phyloP scores from a whole-genome alignment of 148 eudicot genomes.

The Camellia japonica region DNA sequence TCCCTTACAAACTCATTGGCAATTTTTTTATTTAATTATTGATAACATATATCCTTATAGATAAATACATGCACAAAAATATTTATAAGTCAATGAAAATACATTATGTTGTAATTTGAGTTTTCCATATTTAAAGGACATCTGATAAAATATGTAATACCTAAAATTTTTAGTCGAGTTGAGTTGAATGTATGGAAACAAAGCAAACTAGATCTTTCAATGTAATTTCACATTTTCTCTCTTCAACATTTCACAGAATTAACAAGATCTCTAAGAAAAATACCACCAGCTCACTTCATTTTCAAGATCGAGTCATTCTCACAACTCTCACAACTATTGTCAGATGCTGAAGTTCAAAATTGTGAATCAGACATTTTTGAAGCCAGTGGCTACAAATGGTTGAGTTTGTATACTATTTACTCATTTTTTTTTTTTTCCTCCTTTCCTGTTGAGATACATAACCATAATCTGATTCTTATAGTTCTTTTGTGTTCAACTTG shows the following conservation, averaged over 20 bases:
- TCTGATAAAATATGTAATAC: too few species aligned
- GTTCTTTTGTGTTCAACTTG: neutral
- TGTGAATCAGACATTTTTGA: neutral
- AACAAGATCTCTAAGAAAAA: neutral
- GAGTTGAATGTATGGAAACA: too few species aligned
- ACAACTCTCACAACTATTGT: neutral
- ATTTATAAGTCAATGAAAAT: too few species aligned
- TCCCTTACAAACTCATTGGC: too few species aligned
- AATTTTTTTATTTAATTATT: too few species aligned
- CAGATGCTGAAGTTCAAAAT: neutral
- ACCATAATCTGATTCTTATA: neutral
- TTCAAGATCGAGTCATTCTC: conserved; percentile 1
- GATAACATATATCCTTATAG: too few species aligned
- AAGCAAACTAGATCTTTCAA: too few species aligned
- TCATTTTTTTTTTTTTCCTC: neutral
- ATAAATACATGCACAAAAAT: too few species aligned
- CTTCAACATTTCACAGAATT: neutral
- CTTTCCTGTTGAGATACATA: neutral
- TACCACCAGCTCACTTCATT: neutral
- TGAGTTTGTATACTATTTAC: neutral
- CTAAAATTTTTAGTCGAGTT: too few species aligned
- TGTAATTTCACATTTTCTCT: neutral
- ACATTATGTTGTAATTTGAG: too few species aligned
- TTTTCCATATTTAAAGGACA: too few species aligned
- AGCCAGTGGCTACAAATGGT: conserved; percentile 13